Conservation (phyloP, 2,329 filamentous ascomycete genomes). For the Ophiostoma fasciatum region DNA sequence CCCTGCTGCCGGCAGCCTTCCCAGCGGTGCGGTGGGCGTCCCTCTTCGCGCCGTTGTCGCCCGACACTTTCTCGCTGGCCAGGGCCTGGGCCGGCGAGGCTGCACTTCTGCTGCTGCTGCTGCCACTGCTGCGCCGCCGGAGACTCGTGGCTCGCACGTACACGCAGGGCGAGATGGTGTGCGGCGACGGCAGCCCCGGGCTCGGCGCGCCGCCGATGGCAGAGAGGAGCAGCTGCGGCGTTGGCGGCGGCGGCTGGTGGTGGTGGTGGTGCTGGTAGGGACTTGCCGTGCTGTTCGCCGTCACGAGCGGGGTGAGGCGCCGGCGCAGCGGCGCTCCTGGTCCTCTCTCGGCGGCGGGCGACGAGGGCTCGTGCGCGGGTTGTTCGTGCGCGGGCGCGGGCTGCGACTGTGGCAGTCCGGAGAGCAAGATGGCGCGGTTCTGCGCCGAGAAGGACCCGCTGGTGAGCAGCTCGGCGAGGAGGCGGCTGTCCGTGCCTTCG, state of each 20-base stretch:
- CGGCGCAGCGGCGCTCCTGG: not conserved
- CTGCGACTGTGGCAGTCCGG: conserved; percentile 6
- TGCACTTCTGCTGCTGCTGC: not conserved
- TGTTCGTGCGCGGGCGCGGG: not conserved
- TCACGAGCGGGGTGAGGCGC: not conserved
- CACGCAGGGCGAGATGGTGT: conserved; percentile 9
- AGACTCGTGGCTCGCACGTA: conserved; percentile 9
- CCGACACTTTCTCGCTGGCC: not conserved
- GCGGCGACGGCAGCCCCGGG: conserved; percentile 6
- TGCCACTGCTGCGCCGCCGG: not conserved
- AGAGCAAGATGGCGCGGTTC: conserved; percentile 10
- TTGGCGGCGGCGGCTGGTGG: conserved; percentile 8
- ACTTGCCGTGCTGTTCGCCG: not conserved
- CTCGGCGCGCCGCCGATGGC: not conserved
- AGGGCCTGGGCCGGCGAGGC: not conserved
- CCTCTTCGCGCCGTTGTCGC: not conserved
- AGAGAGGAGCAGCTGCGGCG: not conserved
- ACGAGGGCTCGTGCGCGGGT: not conserved
- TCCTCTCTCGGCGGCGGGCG: not conserved
- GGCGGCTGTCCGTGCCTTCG: too few relatives aligned
- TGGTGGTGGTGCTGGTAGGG: not conserved
- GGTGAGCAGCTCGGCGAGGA: not conserved
- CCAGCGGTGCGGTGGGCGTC: too few relatives aligned
- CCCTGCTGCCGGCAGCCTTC: too few relatives aligned
- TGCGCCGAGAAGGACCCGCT: conserved; percentile 6